Evolutionary conservation across 768 basidiomycete genomes (phyloP), one percentile per base, ranked within the genome.

Genomic region (Hortiboletus campestris): DNA sequence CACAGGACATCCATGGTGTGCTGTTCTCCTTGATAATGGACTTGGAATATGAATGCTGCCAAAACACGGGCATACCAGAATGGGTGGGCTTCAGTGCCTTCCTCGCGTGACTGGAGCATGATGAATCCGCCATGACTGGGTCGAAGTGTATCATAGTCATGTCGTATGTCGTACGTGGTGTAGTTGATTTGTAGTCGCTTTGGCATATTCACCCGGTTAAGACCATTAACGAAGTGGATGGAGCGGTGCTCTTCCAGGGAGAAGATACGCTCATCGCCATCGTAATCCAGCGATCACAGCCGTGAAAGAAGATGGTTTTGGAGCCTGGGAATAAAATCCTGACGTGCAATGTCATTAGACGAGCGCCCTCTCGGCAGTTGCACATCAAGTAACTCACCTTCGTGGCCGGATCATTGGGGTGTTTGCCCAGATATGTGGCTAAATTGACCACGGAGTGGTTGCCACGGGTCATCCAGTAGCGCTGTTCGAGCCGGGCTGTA

Each of bases 1-100:
- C 75, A 77, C 1, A 78, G 60, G n/a, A 78, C 60, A 16, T 75
- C 71, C 43, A 32, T 40, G 9, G n/a, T 39, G 7, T 49, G 53
- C 17, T 64, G 19, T 6, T 22, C 9, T 2, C 51, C 36, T 41
- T 46, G 40, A 13, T 25, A 8, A 60, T 54, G 10, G 52, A 19
- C 2, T 50, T 51, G 42, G 28, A 52, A 52, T 1, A 70, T 63
- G 52, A 58, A 68, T 1, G 70, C 60, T 4, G 61, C 56, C 6
- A 59, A n/a, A 2, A 66, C 55, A 6, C 52, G 53, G 4, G 67
- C 68, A 53, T 71, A 69, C 61, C 62, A 63, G 39, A 56, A 67
- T 0, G 56, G 59, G 41, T 67, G 60, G 0, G 52, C 49, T 28
- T 53, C 20, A 6, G 47, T 8, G 0, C 41, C 46, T 6, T 67